A percentile compares a stretch with the other conserved stretches of the same genome.
These are phyloP conservation scores for Plasmodium fragile DNA, from an alignment of 169 alveolate species.

Conservation along the genomic window DNA sequence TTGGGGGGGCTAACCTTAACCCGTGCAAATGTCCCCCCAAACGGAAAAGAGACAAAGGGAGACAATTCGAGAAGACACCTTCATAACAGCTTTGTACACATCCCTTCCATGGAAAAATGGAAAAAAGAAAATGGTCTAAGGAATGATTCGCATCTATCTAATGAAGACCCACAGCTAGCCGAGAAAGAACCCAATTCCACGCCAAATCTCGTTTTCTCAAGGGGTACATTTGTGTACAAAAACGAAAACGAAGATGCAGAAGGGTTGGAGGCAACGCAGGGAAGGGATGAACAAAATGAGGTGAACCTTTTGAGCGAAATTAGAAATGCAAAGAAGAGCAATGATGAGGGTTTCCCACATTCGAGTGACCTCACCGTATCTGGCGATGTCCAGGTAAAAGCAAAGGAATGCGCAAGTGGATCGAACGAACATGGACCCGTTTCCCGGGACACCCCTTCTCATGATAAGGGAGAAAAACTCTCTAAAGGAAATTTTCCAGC, in stretches of 20 bases:
- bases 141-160: neutral
- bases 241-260: neutral
- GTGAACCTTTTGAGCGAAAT: neutral
- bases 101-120: conserved; percentile 10
- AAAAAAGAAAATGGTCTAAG: neutral
- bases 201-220: neutral
- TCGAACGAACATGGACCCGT: neutral
- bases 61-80: neutral
- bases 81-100: neutral
- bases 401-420: neutral
- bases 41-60: neutral
- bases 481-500: neutral
- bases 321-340: neutral
- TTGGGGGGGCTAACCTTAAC: neutral
- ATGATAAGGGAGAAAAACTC: neutral
- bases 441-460: neutral
- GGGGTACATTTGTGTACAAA: neutral
- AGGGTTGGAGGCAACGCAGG: neutral
- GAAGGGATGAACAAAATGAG: neutral
- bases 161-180: neutral
- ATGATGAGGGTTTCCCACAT: neutral
- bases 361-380: neutral
- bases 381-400: neutral
- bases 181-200: neutral
- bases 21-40: neutral